These are phyloP conservation scores for Pseudofabraea citricarpa DNA, from an alignment of 2,329 filamentous ascomycete genomes.

Conservation along the genomic window DNA sequence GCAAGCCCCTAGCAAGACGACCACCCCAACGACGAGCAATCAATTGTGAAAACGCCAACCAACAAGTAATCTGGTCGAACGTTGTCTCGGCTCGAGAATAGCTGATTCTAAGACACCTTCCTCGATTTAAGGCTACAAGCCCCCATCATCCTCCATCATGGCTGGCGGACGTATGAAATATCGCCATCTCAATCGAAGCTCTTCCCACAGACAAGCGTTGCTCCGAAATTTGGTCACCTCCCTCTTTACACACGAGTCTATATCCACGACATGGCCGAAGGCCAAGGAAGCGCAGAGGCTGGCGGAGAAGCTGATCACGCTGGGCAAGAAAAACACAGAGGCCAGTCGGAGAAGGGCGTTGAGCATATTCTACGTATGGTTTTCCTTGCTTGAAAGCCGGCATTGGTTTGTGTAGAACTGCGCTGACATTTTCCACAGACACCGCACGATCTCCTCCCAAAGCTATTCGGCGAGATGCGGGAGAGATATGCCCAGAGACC, in stretches of 20 bases:
- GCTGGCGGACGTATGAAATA: slow-evolving; percentile 84
- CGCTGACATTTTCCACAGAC: slow-evolving; percentile 41
- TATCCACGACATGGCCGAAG: slow-evolving; percentile 92
- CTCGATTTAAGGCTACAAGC: not conserved
- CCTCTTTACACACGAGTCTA: slow-evolving; percentile 87
- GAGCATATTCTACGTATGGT: slow-evolving; percentile 81
- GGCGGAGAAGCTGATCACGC: slow-evolving; percentile 89
- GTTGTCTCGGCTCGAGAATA: too few species aligned
- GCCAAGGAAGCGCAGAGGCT: slow-evolving; percentile 94
- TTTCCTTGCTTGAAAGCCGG: slow-evolving; percentile 13
- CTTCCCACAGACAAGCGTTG: slow-evolving; percentile 83
- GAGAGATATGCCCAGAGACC: slow-evolving; percentile 73
- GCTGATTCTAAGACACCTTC: too few species aligned
- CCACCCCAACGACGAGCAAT: not conserved
- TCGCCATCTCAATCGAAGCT: slow-evolving; percentile 80
- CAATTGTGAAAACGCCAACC: too few species aligned
- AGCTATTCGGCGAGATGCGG: slow-evolving; percentile 80
- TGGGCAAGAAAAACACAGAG: slow-evolving; percentile 90
- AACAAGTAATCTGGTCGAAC: too few species aligned
- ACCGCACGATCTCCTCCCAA: slow-evolving; percentile 67
- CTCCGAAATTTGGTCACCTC: slow-evolving; percentile 95
- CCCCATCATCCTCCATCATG: slow-evolving; percentile 48
- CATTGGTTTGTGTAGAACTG: too few species aligned
- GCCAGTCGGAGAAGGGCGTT: slow-evolving; percentile 71
- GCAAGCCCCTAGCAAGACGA: not conserved